Base-by-base conservation (phyloP, 352 stramenopile genomes). In the Saprolegnia parasitica region DNA sequence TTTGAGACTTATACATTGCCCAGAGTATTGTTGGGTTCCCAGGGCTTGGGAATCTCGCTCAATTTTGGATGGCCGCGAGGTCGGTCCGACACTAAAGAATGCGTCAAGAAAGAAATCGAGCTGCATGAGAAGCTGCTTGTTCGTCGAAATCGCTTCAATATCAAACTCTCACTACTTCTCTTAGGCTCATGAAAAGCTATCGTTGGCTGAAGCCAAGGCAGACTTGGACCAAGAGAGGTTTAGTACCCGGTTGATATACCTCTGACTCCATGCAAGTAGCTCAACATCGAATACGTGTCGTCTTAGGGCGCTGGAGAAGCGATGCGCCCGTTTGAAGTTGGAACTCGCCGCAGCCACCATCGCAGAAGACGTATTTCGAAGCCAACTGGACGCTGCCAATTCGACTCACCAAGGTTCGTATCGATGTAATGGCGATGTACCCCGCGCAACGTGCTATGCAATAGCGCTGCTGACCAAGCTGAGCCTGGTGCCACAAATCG, bases 181-280 rank as follows among this genome's bases (percentile, higher is more conserved):
- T 1, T 49, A 67, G 61, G 61, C 61, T 1, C 63, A 70, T 70
- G 63, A 60, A 70, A 70, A 70, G 26, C 54, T 70, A 16, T 70
- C 63, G 46, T 46, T 70, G 8, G 63, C 63, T 2, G 63, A 70
- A 70, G 63, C 63, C 32, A 70, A 70, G 32, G 21, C 63, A 11
- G 63, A 70, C 46, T 37, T 70, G 11, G 63, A 70, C 39, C 54
- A 13, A 11, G 42, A 70, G 45, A 18, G 20, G 16, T 70, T 70
- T 62, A 63, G 20, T 46, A 70, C 54, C 26, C 24, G 63, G 54
- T 70, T 32, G 2, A 37, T 68, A 26, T 9, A n/a, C 24, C 20
- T 42, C 54, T 24, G 23, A 24, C 11, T 16, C 10, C 18, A 20
- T 1, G 26, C 20, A 56, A 13, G 16, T 29, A 32, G 49, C 24